Percentiles rank a stretch among this genome's conserved stretches.
These are phyloP conservation scores for Crithidia mellificae DNA, from an alignment of 208 protist species.

Conservation along the genomic window DNA sequence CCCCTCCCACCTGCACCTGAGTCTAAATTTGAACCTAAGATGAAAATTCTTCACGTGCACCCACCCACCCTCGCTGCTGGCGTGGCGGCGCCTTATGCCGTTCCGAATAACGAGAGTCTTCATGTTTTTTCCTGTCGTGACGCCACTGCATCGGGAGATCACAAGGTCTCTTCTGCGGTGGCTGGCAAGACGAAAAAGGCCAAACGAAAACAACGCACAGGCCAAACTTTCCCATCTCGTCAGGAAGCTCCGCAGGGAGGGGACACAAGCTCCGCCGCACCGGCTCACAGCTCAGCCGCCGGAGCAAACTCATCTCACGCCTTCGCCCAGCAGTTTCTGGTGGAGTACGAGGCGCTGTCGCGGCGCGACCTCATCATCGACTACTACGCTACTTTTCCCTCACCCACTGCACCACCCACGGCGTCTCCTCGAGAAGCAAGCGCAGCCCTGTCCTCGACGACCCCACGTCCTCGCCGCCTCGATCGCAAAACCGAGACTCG, in stretches of 20 bases:
- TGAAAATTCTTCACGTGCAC: slow-evolving; percentile 1
- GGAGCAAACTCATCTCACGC: neutral
- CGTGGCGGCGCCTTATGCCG: neutral
- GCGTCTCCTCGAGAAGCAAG: neutral
- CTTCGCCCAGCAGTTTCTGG: slow-evolving; percentile 19
- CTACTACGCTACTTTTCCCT: slow-evolving; percentile 39
- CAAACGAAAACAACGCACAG: too few species aligned
- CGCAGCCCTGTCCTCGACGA: neutral
- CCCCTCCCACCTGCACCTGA: neutral
- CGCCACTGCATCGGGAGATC: too few species aligned
- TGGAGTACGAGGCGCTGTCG: slow-evolving; percentile 35
- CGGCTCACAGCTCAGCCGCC: neutral
- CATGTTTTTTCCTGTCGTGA: too few species aligned
- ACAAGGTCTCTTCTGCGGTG: too few species aligned
- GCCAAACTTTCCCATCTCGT: too few species aligned
- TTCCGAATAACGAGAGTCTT: too few species aligned
- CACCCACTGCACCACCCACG: neutral
- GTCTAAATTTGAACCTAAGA: neutral
- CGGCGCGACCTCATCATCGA: slow-evolving; percentile 42
- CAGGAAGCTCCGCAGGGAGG: too few species aligned
- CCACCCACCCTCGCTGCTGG: neutral
- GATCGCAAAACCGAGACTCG: too few species aligned
- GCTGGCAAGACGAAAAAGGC: too few species aligned
- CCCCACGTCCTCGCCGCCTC: neutral
- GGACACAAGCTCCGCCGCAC: neutral